Evolutionary conservation across 345 rosid species (phyloP).

Genomic region (Gossypium arboreum): DNA sequence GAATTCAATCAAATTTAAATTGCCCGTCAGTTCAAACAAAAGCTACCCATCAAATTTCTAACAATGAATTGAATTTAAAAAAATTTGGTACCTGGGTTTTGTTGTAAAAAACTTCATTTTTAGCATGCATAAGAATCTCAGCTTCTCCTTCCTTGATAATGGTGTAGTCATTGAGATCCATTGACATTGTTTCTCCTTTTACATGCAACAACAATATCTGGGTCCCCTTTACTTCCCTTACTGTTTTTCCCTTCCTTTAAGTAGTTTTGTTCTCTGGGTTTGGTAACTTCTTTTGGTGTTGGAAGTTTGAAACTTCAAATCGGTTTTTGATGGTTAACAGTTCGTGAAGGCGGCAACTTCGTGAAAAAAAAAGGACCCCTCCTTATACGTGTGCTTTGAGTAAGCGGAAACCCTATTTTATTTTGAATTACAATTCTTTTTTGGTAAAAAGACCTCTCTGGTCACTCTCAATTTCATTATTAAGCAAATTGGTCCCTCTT

Average conservation of each 20-base stretch:
- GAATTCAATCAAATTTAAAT: slow-evolving; percentile 5
- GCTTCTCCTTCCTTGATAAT: slow-evolving; percentile 94
- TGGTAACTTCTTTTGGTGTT: neutral
- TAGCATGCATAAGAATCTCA: slow-evolving; percentile 88
- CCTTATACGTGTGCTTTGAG: neutral
- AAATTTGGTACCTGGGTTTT: slow-evolving; percentile 68
- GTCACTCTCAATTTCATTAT: too few species aligned
- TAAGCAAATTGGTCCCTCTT: too few species aligned
- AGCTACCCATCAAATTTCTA: slow-evolving; percentile 8
- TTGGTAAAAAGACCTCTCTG: too few species aligned
- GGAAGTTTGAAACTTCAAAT: neutral
- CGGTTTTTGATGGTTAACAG: neutral
- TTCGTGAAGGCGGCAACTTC: slow-evolving; percentile 9
- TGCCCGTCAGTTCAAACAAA: neutral
- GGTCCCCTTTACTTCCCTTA: neutral
- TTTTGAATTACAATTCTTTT: neutral
- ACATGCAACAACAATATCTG: slow-evolving; percentile 14
- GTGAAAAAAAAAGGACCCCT: neutral
- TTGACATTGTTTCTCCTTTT: slow-evolving; percentile 28
- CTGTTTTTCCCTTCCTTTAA: too few species aligned
- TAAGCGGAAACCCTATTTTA: neutral
- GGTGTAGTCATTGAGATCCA: slow-evolving; percentile 63
- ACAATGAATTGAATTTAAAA: neutral
- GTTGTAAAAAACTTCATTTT: slow-evolving; percentile 90
- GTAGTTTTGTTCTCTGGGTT: neutral